These are phyloP conservation scores for Hypoxylon sp. DNA, from an alignment of 2,329 filamentous ascomycete species.

Conservation along the genomic window DNA sequence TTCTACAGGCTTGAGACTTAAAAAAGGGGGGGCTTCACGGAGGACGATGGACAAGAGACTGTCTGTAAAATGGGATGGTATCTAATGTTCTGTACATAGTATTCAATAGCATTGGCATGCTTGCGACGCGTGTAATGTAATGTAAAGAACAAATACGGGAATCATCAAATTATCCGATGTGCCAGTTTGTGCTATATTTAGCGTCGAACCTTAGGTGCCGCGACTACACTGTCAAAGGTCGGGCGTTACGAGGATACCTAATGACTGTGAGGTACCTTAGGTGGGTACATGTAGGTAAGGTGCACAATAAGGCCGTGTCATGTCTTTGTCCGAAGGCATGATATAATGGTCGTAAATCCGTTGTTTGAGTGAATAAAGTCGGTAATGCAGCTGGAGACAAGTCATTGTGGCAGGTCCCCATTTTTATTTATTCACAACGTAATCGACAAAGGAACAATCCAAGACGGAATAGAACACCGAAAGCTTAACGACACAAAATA, in stretches of 20 bases:
- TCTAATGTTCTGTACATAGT: conserved; percentile 40
- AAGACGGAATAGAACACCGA: neutral
- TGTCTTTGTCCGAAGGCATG: neutral
- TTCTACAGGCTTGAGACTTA: conserved; percentile 28
- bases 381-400: neutral
- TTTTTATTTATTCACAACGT: neutral
- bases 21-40: conserved; percentile 19
- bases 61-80: conserved; percentile 39
- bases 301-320: neutral
- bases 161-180: conserved; percentile 18
- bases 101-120: conserved; percentile 31
- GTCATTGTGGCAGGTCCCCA: neutral
- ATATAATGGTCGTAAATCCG: neutral
- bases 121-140: conserved; percentile 23
- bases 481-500: neutral
- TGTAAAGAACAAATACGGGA: conserved; percentile 25
- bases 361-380: conserved; percentile 6
- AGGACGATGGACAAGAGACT: conserved; percentile 36
- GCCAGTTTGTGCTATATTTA: conserved; percentile 3
- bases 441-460: conserved; percentile 7
- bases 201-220: conserved; percentile 1
- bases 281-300: no score
- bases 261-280: no score
- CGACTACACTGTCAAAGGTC: neutral
- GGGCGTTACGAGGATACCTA: no score